These are phyloP conservation scores for Penicillium sclerotigenum DNA, from an alignment of 2,329 filamentous ascomycete species.

Conservation along the genomic window DNA sequence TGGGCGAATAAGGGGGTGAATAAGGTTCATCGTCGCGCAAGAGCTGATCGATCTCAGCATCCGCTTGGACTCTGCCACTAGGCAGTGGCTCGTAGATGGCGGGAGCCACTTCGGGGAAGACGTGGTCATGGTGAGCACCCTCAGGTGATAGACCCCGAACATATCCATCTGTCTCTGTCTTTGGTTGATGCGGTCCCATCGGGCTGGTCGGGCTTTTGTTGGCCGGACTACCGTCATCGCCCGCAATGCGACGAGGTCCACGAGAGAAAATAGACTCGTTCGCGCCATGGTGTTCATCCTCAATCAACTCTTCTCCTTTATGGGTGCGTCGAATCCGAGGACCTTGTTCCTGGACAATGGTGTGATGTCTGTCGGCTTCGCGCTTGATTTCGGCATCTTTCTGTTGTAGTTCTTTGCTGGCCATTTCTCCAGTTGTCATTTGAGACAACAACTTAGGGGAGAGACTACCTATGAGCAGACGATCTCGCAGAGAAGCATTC, in stretches of 20 bases:
- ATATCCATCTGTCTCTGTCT: constrained; percentile 50
- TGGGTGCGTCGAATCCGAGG: constrained; percentile 84
- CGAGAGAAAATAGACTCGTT: constrained; percentile 50
- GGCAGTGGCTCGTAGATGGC: constrained; percentile 41
- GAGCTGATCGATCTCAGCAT: constrained; percentile 86
- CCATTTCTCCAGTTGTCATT: constrained; percentile 89
- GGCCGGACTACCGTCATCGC: constrained; percentile 30
- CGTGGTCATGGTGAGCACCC: constrained; percentile 43
- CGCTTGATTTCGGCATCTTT: constrained; percentile 55
- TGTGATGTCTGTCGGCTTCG: constrained; percentile 63
- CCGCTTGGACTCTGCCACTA: constrained; percentile 56
- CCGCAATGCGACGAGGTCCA: constrained; percentile 44
- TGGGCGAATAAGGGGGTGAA: constrained; percentile 79
- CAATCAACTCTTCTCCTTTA: constrained; percentile 89
- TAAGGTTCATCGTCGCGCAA: constrained; percentile 78
- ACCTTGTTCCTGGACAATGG: constrained; percentile 71
- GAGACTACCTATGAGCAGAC: constrained; percentile 69
- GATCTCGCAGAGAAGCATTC: constrained; percentile 73
- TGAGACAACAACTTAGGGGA: constrained; percentile 73
- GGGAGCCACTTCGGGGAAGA: constrained; percentile 42
- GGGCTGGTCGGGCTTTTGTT: constrained; percentile 30
- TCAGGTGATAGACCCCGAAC: constrained; percentile 72
- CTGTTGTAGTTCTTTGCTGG: constrained; percentile 79
- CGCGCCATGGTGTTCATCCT: constrained; percentile 60
- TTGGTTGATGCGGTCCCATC: constrained; percentile 19